Evolutionary conservation across 1,284 basidiomycete genomes (phyloP), one percentile per base, ranked within the genome.

Genomic region (Rhodotorula sp.): DNA sequence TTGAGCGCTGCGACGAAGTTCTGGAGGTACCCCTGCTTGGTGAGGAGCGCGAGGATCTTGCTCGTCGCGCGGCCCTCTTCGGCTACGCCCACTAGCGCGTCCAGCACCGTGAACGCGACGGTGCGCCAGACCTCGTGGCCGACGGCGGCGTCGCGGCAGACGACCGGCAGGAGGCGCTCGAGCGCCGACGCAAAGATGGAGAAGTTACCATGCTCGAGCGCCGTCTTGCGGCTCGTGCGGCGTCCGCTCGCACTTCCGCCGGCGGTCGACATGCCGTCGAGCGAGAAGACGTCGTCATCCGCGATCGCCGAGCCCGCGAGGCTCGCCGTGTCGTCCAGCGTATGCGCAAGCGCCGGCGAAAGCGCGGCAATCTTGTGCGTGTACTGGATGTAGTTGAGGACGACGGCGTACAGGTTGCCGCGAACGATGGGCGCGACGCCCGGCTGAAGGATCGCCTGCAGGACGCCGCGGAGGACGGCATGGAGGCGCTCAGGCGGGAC

Each of bases 71-170:
- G 77, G 44, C 69, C 70, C 7, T 69, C 61, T 6, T 74, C 69
- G 55, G 81, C 79, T 27, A 82, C 77, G 9, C 77, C 75, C 48
- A 89, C 85, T 19, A 95, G 84, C 21, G 90, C 87, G 80, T 94
- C 91, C 62, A 96, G 84, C 10, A 92, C 84, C 83, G 92, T 91
- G 80, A 94, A 96, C 29, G 92, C 90, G 39, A 95, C 89, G 29
- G 95, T 96, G 83, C 94, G 92, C 94, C 95, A 97, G 0, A 98
- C 91, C 80, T 97, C 94, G 41, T 90, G 88, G 19, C 94, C 94
- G 77, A 97, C 94, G 69, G 95, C 90, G 1, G 94, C 94, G 80
- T 99, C 96, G 29, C 92, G 86, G 50, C 91, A 89, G 39, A 97
- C 84, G n/a, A 89, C 85, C 0, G 88, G 83, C 0, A 95, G 85